Percentiles rank a stretch among this genome's conserved stretches.
phyloP scores from a whole-genome alignment of 2,329 filamentous ascomycete species.

The Fusarium sororula region DNA sequence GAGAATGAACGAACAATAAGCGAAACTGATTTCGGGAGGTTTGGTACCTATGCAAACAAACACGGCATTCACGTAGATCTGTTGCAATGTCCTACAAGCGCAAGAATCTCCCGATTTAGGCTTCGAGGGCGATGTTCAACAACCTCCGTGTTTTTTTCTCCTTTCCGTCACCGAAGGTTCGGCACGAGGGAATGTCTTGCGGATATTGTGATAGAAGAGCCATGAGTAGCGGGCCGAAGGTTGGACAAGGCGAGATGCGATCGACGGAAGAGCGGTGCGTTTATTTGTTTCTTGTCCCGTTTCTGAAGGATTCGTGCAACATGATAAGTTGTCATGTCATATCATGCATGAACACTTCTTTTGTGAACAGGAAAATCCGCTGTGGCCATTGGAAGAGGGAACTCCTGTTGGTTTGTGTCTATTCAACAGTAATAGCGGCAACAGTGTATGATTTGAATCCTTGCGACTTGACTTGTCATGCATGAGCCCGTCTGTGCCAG shows the following conservation, averaged over 20 bases:
- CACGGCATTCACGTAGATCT: not conserved
- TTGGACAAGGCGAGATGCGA: constrained; percentile 27
- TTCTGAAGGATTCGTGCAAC: constrained; percentile 10
- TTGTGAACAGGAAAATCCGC: constrained; percentile 1
- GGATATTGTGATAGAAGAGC: constrained; percentile 31
- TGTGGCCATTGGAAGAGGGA: not conserved
- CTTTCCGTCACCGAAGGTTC: constrained; percentile 3
- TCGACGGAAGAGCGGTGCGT: constrained; percentile 10
- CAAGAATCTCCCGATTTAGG: constrained; percentile 39
- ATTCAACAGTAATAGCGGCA: not conserved
- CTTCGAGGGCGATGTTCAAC: constrained; percentile 27
- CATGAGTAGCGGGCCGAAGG: constrained; percentile 26
- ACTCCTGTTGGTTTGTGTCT: constrained; percentile 13
- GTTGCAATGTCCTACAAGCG: constrained; percentile 28
- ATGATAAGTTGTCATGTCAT: not conserved
- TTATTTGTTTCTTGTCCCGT: not conserved
- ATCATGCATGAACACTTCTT: not conserved
- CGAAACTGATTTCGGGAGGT: not conserved
- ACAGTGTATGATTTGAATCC: not conserved
- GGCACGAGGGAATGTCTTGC: constrained; percentile 40
- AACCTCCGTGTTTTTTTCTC: not conserved
- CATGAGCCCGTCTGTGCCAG: constrained; percentile 5
- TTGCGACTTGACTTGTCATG: constrained; percentile 7
- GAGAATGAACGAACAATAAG: not conserved
- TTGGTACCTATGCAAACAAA: constrained; percentile 6